These are phyloP conservation scores for Saccharomyces kudriavzevii DNA, from an alignment of 805 yeast genomes.

Conservation along the genomic window DNA sequence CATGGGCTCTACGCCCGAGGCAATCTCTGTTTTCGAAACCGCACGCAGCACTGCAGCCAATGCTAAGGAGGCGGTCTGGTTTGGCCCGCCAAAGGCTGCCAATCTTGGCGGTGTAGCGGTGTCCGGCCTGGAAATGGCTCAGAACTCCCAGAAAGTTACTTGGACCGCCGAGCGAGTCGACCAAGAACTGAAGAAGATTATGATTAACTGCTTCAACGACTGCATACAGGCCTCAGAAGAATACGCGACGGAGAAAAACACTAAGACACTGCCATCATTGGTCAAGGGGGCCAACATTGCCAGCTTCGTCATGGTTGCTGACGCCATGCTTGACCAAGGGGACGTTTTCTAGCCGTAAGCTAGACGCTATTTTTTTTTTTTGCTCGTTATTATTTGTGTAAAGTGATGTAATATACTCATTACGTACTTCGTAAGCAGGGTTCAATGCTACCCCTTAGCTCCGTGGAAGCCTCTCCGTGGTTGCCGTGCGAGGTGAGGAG, in stretches of 20 bases:
- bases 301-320: conserved; percentile 97
- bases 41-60: conserved; percentile 45
- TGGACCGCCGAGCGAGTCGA: conserved; percentile 96
- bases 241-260: conserved; percentile 57
- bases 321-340: conserved; percentile 97
- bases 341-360: conserved; percentile 40
- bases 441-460: background rate
- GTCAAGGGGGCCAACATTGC: conserved; percentile 99
- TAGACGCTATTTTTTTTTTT: background rate
- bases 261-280: conserved; percentile 73
- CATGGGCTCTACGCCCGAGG: conserved; percentile 98
- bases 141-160: conserved; percentile 86
- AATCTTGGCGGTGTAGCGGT: conserved; percentile 99
- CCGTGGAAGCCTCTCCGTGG: background rate
- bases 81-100: conserved; percentile 99
- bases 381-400: background rate
- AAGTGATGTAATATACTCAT: background rate
- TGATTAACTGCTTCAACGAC: conserved; percentile 87
- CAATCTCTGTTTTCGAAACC: conserved; percentile 89
- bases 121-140: conserved; percentile 98
- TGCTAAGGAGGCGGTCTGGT: conserved; percentile 64
- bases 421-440: background rate
- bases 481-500: background rate
- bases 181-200: conserved; percentile 78
- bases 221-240: conserved; percentile 81